Evolutionary conservation across 129 eudicot species (phyloP).

Genomic region (Pulicaria dysenterica): DNA sequence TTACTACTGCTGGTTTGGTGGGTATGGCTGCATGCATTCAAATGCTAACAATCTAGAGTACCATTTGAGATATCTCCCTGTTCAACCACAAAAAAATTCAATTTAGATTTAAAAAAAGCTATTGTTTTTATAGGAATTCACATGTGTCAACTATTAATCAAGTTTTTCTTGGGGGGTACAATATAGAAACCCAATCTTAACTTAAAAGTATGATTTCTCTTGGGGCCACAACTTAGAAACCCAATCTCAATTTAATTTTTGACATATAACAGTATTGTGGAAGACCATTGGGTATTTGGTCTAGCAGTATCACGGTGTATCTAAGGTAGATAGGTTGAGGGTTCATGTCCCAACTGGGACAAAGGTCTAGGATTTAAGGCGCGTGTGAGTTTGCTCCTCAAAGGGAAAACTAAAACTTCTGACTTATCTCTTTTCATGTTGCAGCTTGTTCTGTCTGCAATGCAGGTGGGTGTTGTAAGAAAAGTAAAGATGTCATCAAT

Average conservation of each 20-base stretch:
- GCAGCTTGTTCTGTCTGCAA: conserved; percentile 80
- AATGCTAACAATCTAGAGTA: background rate
- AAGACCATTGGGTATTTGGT: too few relatives aligned
- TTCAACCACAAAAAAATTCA: background rate
- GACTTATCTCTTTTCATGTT: conserved; percentile 28
- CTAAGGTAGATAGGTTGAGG: too few relatives aligned
- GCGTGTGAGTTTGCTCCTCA: too few relatives aligned
- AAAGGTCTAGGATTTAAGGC: too few relatives aligned
- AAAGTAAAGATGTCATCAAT: conserved; percentile 38
- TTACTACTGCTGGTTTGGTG: too few relatives aligned
- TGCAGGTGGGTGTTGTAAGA: conserved; percentile 86
- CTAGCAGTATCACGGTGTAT: too few relatives aligned
- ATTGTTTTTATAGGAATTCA: background rate
- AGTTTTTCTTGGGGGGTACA: too few relatives aligned
- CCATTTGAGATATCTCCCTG: background rate
- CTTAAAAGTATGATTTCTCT: background rate
- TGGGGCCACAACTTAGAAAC: background rate
- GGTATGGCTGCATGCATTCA: too few relatives aligned
- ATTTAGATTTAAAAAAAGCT: background rate
- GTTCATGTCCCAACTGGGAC: too few relatives aligned
- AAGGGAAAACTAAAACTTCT: background rate
- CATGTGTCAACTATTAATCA: background rate
- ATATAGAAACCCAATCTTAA: background rate
- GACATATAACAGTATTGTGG: too few relatives aligned
- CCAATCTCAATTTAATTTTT: too few relatives aligned